These are phyloP conservation scores for Diaporthe vexans DNA, from an alignment of 2,329 filamentous ascomycete species.

Conservation along the genomic window DNA sequence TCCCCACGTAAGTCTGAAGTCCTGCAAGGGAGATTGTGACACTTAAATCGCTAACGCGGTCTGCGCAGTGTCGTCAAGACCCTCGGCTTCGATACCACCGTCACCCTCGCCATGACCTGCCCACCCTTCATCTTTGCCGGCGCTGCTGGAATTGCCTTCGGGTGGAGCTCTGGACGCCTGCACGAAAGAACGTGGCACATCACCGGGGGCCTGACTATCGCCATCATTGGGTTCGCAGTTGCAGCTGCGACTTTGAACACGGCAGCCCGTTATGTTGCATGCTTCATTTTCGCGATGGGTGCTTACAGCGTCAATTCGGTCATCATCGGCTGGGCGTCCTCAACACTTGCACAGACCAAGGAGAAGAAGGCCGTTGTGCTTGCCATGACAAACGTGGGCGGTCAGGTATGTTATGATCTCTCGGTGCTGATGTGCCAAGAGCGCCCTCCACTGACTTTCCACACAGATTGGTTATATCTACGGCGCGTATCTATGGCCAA, in stretches of 20 bases:
- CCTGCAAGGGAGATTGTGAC: fast-evolving
- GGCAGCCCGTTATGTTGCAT: slow-evolving; percentile 50
- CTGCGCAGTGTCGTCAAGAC: slow-evolving; percentile 53
- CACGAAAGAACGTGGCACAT: slow-evolving; percentile 59
- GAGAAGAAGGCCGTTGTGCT: slow-evolving; percentile 58
- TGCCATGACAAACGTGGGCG: slow-evolving; percentile 53
- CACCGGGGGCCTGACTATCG: slow-evolving; percentile 54
- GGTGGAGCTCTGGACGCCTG: slow-evolving; percentile 58
- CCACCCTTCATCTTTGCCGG: slow-evolving; percentile 63
- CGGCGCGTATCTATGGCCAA: slow-evolving; percentile 57
- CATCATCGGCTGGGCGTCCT: slow-evolving; percentile 58
- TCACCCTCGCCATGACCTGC: slow-evolving; percentile 58
- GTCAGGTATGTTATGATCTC: neutral
- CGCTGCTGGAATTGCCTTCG: slow-evolving; percentile 57
- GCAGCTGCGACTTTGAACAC: slow-evolving; percentile 50
- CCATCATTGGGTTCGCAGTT: slow-evolving; percentile 56
- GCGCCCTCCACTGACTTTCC: neutral
- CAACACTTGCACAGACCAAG: slow-evolving; percentile 57
- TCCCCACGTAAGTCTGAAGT: slow-evolving; percentile 10
- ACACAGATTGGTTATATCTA: slow-evolving; percentile 54
- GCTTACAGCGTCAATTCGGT: slow-evolving; percentile 57
- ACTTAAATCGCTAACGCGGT: neutral
- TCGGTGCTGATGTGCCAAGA: too few relatives aligned
- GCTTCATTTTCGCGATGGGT: slow-evolving; percentile 54
- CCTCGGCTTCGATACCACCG: slow-evolving; percentile 55